Base-by-base conservation (phyloP, 2,329 filamentous ascomycete genomes). In the Cryphonectria radicalis region DNA sequence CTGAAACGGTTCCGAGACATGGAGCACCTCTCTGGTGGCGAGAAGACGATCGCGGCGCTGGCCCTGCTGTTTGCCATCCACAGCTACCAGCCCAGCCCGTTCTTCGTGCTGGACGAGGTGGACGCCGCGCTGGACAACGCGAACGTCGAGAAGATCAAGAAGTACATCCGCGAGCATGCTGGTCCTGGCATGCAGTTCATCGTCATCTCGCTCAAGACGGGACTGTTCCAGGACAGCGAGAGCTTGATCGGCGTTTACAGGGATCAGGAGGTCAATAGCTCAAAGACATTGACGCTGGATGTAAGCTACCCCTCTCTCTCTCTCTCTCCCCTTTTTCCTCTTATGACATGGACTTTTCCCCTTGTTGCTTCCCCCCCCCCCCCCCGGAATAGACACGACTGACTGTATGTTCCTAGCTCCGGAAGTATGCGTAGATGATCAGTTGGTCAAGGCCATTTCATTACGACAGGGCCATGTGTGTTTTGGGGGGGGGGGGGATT, bases 131-230 rank as follows among this genome's bases (percentile, higher is more conserved):
- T 99, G n/a, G 96, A 99, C 80, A 97, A 98, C 78, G 94, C 95
- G 73, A 99, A 99, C 77, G 96, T 98, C 8, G 92, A 94, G 76
- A 94, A 97, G 80, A 95, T 99, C 81, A 96, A 95, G 75, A 96
- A 96, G 81, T 99, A 99, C 79, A 97, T 99, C 73, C 90, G 92
- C 53, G 94, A 97, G 78, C 95, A 99, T 81, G 93, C 95, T 0
- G 93, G 94, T 0, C 96, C 96, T 1, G 97, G 97, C 19, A 98
- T 98, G 94, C 96, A 99, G 81, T 99, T 99, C 77, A 97, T 99
- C 73, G 96, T 99, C 75, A 99, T 99, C 81, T 94, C 91, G 83
- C 87, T 99, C 80, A 99, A 99, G 87, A 93, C 94, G 0, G 95
- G 94, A 1, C 85, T 99, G 70, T 99, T 98, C 84, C 95, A 99